Base-by-base conservation (phyloP, 768 basidiomycete species). In the Lentinus tigrinus region DNA sequence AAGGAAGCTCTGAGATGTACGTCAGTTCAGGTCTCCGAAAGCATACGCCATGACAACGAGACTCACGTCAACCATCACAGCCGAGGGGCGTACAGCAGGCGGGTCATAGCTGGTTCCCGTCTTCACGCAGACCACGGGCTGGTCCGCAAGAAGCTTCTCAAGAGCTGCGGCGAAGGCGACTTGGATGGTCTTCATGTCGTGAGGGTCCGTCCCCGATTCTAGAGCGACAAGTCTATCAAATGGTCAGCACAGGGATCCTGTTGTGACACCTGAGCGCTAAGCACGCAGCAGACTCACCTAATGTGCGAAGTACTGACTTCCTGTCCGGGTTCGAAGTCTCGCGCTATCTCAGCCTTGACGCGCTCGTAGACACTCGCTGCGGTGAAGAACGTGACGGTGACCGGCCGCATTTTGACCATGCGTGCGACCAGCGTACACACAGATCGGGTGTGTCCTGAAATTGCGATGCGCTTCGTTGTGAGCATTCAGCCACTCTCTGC, bases 61-160 rank as follows among this genome's bases (percentile, higher is more conserved):
- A 51, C 63, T 49, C 27, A 63, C 63, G 36, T 63, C 63, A 14
- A 60, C 23, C 6, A 63, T 31, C 13, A 52, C 58, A 36, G 50
- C 52, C 36, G 53, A 52, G 5, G 63, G 31, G 31, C 31, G 31
- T 31, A 17, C 48, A 7, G 47, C 44, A 23, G 54, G 13, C 13
- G 58, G 21, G 2, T 51, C 42, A 36, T 40, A 43, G n/a, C 50
- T n/a, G 14, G 26, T 42, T 3, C 38, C 48, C 3, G 58, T 56
- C 40, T 63, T 42, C 23, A 39, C 37, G 51, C 62, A 63, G 38
- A 28, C 31, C 16, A 60, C 26, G 21, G 62, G 46, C 23, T 50
- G 13, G 8, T 26, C 50, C 1, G 47, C 31, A 9, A 60, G 27
- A 16, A 63, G 55, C 34, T 34, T 17, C 24, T 42, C 40, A 34